Evolutionary conservation across 768 basidiomycete species (phyloP).

Genomic region (Leccinum obscurum): DNA sequence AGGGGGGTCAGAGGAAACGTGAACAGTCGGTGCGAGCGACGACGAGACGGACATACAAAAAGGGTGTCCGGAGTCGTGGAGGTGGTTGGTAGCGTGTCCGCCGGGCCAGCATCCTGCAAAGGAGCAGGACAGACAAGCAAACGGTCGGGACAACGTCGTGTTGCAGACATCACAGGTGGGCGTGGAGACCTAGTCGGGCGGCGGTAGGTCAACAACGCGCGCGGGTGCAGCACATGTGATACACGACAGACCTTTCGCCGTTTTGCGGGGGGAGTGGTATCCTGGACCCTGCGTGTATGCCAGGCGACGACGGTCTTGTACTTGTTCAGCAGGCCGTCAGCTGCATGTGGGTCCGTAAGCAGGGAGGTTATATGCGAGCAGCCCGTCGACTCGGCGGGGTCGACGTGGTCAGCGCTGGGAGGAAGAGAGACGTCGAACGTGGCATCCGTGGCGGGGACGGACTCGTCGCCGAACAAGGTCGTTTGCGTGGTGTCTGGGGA

Average conservation of each 20-base stretch:
- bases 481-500: slow-evolving; percentile 31
- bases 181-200: slow-evolving; percentile 43
- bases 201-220: not conserved
- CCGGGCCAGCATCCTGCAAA: slow-evolving; percentile 70
- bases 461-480: slow-evolving; percentile 32
- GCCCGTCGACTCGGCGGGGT: slow-evolving; percentile 7
- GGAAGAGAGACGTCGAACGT: slow-evolving; percentile 14
- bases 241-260: slow-evolving; percentile 57
- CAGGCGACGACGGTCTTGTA: slow-evolving; percentile 58
- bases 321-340: slow-evolving; percentile 40
- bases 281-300: slow-evolving; percentile 49
- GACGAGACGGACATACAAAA: slow-evolving; percentile 55
- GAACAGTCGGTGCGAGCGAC: not conserved
- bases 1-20: not conserved
- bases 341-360: slow-evolving; percentile 36
- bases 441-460: slow-evolving; percentile 8
- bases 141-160: slow-evolving; percentile 57
- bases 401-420: slow-evolving; percentile 13
- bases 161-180: slow-evolving; percentile 68
- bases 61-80: slow-evolving; percentile 54
- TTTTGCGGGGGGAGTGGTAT: slow-evolving; percentile 52
- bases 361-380: slow-evolving; percentile 45
- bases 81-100: slow-evolving; percentile 58
- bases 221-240: not conserved
- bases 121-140: slow-evolving; percentile 71